Percentiles rank a stretch among this genome's conserved stretches.
Conservation (phyloP, 371 early-diverging fungal species). For the Mortierella sp. region DNA sequence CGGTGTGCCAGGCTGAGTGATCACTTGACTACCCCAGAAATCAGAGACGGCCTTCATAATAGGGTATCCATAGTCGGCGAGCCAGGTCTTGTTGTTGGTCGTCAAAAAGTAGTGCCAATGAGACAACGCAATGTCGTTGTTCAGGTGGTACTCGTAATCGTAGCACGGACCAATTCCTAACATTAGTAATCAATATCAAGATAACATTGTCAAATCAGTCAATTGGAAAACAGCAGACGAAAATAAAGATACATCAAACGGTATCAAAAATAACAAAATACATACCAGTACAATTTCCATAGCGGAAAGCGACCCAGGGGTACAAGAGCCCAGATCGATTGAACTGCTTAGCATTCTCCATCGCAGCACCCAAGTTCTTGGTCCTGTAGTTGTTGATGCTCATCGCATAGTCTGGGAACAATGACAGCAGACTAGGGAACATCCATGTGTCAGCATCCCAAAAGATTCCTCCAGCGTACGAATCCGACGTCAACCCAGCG, state of each 20-base stretch:
- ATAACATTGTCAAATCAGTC: too few relatives aligned
- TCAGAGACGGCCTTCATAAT: conserved; percentile 52
- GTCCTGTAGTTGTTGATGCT: conserved; percentile 55
- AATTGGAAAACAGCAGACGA: too few relatives aligned
- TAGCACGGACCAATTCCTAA: conserved; percentile 56
- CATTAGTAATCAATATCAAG: too few relatives aligned
- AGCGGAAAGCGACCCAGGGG: conserved; percentile 50
- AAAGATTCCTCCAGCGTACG: conserved; percentile 55
- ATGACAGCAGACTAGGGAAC: conserved; percentile 48
- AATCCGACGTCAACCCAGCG: conserved; percentile 51
- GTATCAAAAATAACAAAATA: not conserved
- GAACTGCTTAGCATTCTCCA: conserved; percentile 41
- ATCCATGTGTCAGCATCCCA: conserved; percentile 58
- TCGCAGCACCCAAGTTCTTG: conserved; percentile 45
- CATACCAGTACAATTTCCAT: conserved; percentile 51
- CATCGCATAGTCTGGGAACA: conserved; percentile 53
- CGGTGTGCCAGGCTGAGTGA: conserved; percentile 34
- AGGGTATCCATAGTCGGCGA: conserved; percentile 48
- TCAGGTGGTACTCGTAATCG: conserved; percentile 54
- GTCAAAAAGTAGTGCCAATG: conserved; percentile 53
- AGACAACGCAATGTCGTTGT: conserved; percentile 52
- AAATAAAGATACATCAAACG: not conserved
- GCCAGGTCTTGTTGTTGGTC: conserved; percentile 43
- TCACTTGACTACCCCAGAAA: conserved; percentile 52
- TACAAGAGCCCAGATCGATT: conserved; percentile 42